A percentile compares a stretch with the other conserved stretches of the same genome.
Conservation (phyloP, 176 grass and related monocot species). For the Saccharum spontaneum region DNA sequence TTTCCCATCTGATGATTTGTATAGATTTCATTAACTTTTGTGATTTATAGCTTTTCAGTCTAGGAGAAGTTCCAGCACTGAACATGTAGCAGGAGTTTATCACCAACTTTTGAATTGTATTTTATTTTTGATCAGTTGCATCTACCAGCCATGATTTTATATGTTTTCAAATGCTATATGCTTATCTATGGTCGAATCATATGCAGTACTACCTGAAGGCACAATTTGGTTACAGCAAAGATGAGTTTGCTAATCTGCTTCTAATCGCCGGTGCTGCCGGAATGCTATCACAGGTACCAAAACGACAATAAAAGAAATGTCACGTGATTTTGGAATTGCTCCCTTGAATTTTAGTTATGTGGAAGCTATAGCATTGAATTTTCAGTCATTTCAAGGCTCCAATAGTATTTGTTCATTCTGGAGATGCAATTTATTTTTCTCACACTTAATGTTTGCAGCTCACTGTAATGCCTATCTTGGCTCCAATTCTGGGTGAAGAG, state of each 20-base stretch:
- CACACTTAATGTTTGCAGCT: conserved; percentile 54
- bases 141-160: background rate
- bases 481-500: conserved; percentile 73
- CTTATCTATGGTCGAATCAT: conserved; percentile 11
- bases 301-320: background rate
- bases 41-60: background rate
- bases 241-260: conserved; percentile 88
- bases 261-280: conserved; percentile 63
- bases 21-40: background rate
- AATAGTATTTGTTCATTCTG: background rate
- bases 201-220: conserved; percentile 91
- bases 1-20: background rate
- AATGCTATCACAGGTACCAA: conserved; percentile 75
- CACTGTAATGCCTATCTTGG: conserved; percentile 78
- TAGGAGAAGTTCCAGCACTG: background rate
- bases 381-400: background rate
- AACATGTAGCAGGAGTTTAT: background rate
- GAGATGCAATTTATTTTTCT: background rate
- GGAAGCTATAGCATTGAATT: background rate
- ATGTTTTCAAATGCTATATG: background rate
- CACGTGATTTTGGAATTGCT: background rate
- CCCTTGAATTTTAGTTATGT: background rate
- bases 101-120: background rate
- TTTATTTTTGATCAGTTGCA: background rate
- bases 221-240: conserved; percentile 81